phyloP scores from a whole-genome alignment of 2,329 filamentous ascomycete species.

The Zymoseptoria crescenta region DNA sequence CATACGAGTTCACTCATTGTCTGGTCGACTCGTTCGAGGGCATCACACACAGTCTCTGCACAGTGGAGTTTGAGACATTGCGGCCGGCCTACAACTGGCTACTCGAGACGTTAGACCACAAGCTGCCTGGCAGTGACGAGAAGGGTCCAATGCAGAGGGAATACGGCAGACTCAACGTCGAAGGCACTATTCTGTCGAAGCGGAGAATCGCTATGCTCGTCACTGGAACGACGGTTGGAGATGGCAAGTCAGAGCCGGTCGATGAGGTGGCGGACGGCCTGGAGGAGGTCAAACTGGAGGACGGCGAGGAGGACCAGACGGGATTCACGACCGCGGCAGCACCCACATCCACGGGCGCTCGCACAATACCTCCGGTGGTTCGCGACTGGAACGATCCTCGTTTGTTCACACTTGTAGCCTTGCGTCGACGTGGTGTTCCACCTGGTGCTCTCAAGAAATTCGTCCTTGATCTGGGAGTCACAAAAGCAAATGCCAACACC shows the following conservation, averaged over 20 bases:
- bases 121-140: constrained; percentile 53
- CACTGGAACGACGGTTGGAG: constrained; percentile 46
- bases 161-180: constrained; percentile 69
- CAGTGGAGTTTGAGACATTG: constrained; percentile 81
- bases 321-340: constrained; percentile 17
- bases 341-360: constrained; percentile 15
- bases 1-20: constrained; percentile 82
- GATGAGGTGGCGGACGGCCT: constrained; percentile 25
- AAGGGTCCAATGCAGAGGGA: constrained; percentile 78
- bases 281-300: constrained; percentile 37
- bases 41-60: constrained; percentile 88
- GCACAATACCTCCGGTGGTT: constrained; percentile 49
- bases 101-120: constrained; percentile 71
- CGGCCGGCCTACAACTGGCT: constrained; percentile 87
- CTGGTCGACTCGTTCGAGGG: constrained; percentile 86
- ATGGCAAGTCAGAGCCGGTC: constrained; percentile 14
- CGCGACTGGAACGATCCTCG: constrained; percentile 87
- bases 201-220: constrained; percentile 75
- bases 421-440: constrained; percentile 77
- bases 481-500: constrained; percentile 71
- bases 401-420: constrained; percentile 76
- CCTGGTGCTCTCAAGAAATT: constrained; percentile 84
- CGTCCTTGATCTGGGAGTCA: constrained; percentile 84
- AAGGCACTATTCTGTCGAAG: constrained; percentile 81
- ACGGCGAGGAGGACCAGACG: constrained; percentile 31